A percentile compares a stretch with the other conserved stretches of the same genome.
These are phyloP conservation scores for Phyllostachys edulis DNA, from an alignment of 176 grass and related monocot species.

Conservation along the genomic window DNA sequence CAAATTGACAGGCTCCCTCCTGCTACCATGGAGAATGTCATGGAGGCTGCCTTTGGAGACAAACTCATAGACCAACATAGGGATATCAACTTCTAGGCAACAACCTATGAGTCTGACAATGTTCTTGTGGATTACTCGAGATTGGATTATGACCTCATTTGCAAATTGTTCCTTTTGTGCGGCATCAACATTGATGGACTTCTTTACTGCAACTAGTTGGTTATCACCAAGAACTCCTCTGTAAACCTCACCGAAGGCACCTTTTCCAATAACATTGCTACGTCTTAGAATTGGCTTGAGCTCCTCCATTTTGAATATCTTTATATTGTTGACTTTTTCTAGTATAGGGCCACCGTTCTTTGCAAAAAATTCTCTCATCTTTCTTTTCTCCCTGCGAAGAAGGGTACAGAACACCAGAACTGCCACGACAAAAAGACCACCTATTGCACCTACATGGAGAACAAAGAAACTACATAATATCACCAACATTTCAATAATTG, in stretches of 20 bases:
- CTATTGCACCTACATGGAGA: background rate
- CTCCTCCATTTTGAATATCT: background rate
- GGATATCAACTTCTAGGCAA: conserved; percentile 36
- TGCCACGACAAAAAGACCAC: background rate
- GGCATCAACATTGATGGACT: conserved; percentile 7
- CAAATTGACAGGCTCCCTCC: background rate
- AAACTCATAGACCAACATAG: conserved; percentile 47
- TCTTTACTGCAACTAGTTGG: conserved; percentile 38
- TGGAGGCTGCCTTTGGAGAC: background rate
- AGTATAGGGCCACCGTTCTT: background rate
- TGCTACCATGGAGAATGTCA: background rate
- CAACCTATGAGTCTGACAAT: conserved; percentile 43
- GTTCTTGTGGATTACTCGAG: conserved; percentile 40
- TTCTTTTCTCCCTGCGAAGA: background rate
- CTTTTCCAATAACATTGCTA: background rate
- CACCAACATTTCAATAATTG: no score
- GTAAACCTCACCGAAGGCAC: background rate
- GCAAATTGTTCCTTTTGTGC: conserved; percentile 32
- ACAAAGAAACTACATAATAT: no score
- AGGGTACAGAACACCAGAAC: background rate
- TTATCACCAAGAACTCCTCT: conserved; percentile 28
- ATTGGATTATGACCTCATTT: conserved; percentile 51
- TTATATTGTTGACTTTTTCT: background rate
- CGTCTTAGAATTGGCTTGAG: background rate
- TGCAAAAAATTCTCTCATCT: background rate